These are phyloP conservation scores for Chionographis japonica DNA, from an alignment of 106 monocot genomes.

Conservation along the genomic window DNA sequence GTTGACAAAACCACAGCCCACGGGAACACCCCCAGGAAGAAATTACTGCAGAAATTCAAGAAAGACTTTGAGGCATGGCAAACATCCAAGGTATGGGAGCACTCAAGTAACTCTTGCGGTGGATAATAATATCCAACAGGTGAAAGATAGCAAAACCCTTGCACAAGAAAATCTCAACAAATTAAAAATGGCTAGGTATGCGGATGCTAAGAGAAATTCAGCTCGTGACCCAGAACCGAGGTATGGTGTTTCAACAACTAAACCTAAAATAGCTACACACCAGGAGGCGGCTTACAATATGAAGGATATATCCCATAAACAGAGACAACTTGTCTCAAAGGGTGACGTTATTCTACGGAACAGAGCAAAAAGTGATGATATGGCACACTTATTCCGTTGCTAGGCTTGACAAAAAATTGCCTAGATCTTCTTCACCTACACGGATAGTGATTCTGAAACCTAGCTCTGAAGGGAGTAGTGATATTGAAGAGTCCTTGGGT, in stretches of 20 bases:
- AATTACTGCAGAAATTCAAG: slow-evolving; percentile 81
- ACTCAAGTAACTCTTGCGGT: slow-evolving; percentile 27
- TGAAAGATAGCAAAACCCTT: slow-evolving; percentile 24
- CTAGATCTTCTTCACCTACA: slow-evolving; percentile 36
- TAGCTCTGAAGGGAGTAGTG: slow-evolving; percentile 35
- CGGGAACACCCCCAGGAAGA: slow-evolving; percentile 86
- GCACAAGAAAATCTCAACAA: slow-evolving; percentile 54
- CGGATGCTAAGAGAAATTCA: not conserved
- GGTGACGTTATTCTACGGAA: slow-evolving; percentile 4
- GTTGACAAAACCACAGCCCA: slow-evolving; percentile 23
- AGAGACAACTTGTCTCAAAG: not conserved
- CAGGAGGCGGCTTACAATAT: not conserved
- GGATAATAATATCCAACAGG: slow-evolving; percentile 1
- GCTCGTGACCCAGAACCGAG: not conserved
- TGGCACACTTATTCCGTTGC: slow-evolving; percentile 4
- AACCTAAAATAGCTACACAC: not conserved
- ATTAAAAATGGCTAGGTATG: slow-evolving; percentile 43
- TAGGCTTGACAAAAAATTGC: slow-evolving; percentile 22
- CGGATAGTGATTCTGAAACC: slow-evolving; percentile 82
- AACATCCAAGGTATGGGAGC: slow-evolving; percentile 49
- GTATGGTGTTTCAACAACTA: not conserved
- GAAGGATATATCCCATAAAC: not conserved
- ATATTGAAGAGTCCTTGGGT: slow-evolving; percentile 29
- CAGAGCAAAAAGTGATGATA: slow-evolving; percentile 14
- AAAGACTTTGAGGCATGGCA: slow-evolving; percentile 91